A percentile compares a stretch with the other conserved stretches of the same genome.
Evolutionary conservation across 345 rosid species (phyloP).

Genomic region (Eucalyptus regnans): DNA sequence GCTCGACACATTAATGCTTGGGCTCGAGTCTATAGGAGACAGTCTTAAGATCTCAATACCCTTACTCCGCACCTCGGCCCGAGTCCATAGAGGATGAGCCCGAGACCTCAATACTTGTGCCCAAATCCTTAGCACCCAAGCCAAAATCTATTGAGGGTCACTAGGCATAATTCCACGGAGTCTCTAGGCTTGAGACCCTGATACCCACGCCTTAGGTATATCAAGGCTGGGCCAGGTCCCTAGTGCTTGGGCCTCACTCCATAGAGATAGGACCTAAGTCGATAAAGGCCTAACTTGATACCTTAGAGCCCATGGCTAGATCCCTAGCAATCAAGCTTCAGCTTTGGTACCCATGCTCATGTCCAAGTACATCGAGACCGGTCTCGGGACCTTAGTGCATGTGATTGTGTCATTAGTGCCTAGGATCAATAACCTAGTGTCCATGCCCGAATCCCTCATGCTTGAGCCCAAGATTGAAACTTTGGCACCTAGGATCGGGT

Average conservation of each 20-base stretch:
- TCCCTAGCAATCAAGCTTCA: background rate
- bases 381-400: rapidly evolving
- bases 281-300: rapidly evolving
- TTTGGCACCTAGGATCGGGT: rapidly evolving
- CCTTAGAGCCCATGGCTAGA: background rate
- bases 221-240: background rate
- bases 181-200: background rate
- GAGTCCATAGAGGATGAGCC: background rate
- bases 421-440: background rate
- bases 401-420: background rate
- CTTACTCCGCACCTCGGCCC: rapidly evolving
- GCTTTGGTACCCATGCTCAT: rapidly evolving
- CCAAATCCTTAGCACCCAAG: background rate
- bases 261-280: background rate
- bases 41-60: background rate
- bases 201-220: background rate
- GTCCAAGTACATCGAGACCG: background rate
- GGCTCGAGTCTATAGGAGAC: background rate
- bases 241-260: background rate
- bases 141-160: background rate
- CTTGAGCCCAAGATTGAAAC: rapidly evolving
- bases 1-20: background rate
- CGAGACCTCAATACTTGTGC: rapidly evolving
- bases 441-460: background rate
- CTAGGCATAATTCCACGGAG: background rate